Base-by-base conservation (phyloP, 2,329 filamentous ascomycete species). In the Trichoderma sp. region DNA sequence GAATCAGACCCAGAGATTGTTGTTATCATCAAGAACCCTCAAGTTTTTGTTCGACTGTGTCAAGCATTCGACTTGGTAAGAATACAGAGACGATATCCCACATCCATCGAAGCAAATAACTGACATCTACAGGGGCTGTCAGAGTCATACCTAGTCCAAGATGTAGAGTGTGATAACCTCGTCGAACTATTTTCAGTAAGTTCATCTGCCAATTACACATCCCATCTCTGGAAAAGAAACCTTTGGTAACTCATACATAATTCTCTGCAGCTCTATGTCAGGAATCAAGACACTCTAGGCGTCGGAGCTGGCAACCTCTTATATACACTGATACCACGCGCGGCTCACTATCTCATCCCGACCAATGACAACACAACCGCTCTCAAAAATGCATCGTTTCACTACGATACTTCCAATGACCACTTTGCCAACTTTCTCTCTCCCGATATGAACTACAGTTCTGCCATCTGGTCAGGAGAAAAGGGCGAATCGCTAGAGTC, bases 401-500 rank as follows among this genome's bases (percentile, higher is more conserved):
- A 74, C 34, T 74, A 74, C 60, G 73, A 74, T 36, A 67, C 69
- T 6, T 73, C 73, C 7, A 74, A 74, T 12, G 64, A 69, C 1
- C 53, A 72, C 24, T 74, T 74, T 32, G 51, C 58, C n/a, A 56
- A 62, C 30, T 74, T 74, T 34, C 51, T 74, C 15, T 72, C 68
- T 8, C 64, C 71, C 1, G 73, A 74, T 14, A 72, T 74, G 74
- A 74, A 68, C 47, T 74, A 74, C 70, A 73, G 71, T 11, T 73
- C 61, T 3, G 73, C 73, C 3, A 32, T 74, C 12, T 74, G 74
- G 74, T 73, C 71, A 3, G 65, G 60, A 14, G 57, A 61, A 6
- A 30, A 36, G 4, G 58, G 81, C 81, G 91, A 93, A 77, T 84
- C 85, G 0, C 82, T 93, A 0, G 87, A 92, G 77, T 82, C 85